These are phyloP conservation scores for Drosera spatulata DNA, from an alignment of 179 eudicot species.

Conservation along the genomic window DNA sequence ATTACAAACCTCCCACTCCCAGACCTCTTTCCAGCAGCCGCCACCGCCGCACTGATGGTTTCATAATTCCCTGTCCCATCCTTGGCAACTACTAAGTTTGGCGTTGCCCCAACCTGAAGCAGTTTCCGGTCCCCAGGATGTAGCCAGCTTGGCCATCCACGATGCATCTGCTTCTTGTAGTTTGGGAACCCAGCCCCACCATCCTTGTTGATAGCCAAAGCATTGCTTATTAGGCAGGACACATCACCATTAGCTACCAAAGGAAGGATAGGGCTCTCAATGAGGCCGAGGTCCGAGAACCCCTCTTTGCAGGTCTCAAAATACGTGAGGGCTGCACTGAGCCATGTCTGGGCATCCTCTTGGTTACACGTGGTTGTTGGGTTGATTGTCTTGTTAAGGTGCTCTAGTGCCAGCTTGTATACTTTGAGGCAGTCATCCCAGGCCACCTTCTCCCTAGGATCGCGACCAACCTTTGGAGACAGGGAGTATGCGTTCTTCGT, in stretches of 20 bases:
- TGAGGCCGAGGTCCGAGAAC: slow-evolving; percentile 31
- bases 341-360: slow-evolving; percentile 53
- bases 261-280: slow-evolving; percentile 15
- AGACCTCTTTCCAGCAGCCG: slow-evolving; percentile 16
- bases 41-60: slow-evolving; percentile 26
- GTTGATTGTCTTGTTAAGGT: slow-evolving; percentile 28
- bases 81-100: slow-evolving; percentile 32
- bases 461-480: slow-evolving; percentile 14
- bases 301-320: slow-evolving; percentile 50
- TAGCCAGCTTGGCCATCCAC: slow-evolving; percentile 21
- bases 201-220: slow-evolving; percentile 22
- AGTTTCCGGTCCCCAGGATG: slow-evolving; percentile 20
- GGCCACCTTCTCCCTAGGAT: slow-evolving; percentile 34
- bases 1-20: slow-evolving; percentile 29
- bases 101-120: slow-evolving; percentile 14
- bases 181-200: background rate
- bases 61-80: slow-evolving; percentile 38
- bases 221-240: slow-evolving; percentile 30
- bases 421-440: slow-evolving; percentile 55
- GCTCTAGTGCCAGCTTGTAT: slow-evolving; percentile 33
- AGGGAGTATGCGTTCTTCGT: slow-evolving; percentile 13
- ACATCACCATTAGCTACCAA: slow-evolving; percentile 17
- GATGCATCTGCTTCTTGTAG: background rate
- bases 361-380: slow-evolving; percentile 13
- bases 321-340: slow-evolving; percentile 54